These are phyloP conservation scores for Trypanosoma scelopori DNA, from an alignment of 208 protist genomes.

Conservation along the genomic window DNA sequence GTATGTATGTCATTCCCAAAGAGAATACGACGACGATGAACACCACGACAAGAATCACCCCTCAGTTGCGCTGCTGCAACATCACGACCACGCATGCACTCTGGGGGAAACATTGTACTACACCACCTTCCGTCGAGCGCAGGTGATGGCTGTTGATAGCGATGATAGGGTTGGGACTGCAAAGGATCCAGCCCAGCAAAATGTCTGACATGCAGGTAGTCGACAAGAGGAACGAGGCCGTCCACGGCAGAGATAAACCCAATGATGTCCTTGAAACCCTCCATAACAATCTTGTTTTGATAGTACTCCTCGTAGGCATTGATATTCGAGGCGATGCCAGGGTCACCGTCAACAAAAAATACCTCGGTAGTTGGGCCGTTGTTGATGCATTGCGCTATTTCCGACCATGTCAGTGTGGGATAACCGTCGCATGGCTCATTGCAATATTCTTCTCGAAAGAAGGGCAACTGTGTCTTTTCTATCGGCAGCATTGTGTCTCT, in stretches of 20 bases:
- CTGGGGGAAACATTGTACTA: not conserved
- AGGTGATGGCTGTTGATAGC: not conserved
- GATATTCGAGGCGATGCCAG: slow-evolving; percentile 2
- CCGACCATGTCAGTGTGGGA: slow-evolving; percentile 34
- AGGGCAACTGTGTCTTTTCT: slow-evolving; percentile 19
- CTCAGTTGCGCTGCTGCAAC: not conserved
- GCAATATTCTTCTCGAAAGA: slow-evolving; percentile 19
- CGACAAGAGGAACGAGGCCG: slow-evolving; percentile 50
- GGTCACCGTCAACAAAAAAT: slow-evolving; percentile 25
- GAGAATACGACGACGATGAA: slow-evolving; percentile 25
- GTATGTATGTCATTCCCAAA: slow-evolving; percentile 64
- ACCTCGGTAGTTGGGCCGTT: slow-evolving; percentile 29
- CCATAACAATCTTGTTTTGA: slow-evolving; percentile 37
- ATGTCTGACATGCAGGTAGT: slow-evolving; percentile 56
- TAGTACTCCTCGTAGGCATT: slow-evolving; percentile 55
- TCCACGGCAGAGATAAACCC: slow-evolving; percentile 63
- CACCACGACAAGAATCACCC: no score
- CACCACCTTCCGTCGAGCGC: no score
- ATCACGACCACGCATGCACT: not conserved
- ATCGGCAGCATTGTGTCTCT: slow-evolving; percentile 21
- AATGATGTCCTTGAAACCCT: slow-evolving; percentile 59
- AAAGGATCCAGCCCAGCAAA: slow-evolving; percentile 18
- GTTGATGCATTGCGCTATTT: slow-evolving; percentile 30
- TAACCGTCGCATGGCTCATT: slow-evolving; percentile 16
- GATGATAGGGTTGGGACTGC: not conserved